Percentiles rank a stretch among this genome's conserved stretches.
Evolutionary conservation across 1,284 basidiomycete species (phyloP).

Genomic region (Sanghuangporus baumii): DNA sequence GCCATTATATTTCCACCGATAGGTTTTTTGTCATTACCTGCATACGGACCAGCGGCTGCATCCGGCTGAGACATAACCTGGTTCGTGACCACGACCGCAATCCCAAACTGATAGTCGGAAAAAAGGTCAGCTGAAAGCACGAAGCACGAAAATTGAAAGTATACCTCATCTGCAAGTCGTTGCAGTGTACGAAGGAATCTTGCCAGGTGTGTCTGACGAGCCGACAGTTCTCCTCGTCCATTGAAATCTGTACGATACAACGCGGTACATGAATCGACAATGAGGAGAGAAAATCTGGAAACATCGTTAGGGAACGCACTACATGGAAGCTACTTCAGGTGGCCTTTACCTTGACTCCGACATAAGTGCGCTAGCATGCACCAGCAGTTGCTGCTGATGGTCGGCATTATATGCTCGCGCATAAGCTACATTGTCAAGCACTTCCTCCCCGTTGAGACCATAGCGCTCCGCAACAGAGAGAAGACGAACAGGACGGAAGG

Average conservation of each 20-base stretch:
- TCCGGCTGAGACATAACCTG: conserved; percentile 99
- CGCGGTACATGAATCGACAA: conserved; percentile 96
- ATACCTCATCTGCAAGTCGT: conserved; percentile 91
- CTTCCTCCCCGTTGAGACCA: conserved; percentile 95
- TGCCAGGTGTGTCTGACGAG: conserved; percentile 94
- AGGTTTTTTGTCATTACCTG: conserved; percentile 92
- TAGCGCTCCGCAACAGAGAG: conserved; percentile 94
- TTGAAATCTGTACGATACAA: conserved; percentile 96
- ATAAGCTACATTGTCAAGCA: conserved; percentile 97
- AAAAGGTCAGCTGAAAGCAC: not conserved
- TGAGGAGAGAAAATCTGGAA: conserved; percentile 86
- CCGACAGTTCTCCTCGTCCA: conserved; percentile 93
- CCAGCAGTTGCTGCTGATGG: conserved; percentile 89
- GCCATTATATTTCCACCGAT: conserved; percentile 97
- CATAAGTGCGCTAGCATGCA: conserved; percentile 95
- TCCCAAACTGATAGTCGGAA: conserved; percentile 68
- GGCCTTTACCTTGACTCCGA: conserved; percentile 80
- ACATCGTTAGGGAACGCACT: conserved; percentile 15
- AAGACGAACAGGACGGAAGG: conserved; percentile 94
- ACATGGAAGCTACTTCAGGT: not conserved
- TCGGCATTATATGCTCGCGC: conserved; percentile 98
- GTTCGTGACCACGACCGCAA: conserved; percentile 96
- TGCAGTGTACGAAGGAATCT: conserved; percentile 93
- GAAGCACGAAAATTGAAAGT: conserved; percentile 14
- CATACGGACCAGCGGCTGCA: conserved; percentile 85